phyloP scores from a whole-genome alignment of 352 stramenopile genomes.

The Thalassiosira delicatula region DNA sequence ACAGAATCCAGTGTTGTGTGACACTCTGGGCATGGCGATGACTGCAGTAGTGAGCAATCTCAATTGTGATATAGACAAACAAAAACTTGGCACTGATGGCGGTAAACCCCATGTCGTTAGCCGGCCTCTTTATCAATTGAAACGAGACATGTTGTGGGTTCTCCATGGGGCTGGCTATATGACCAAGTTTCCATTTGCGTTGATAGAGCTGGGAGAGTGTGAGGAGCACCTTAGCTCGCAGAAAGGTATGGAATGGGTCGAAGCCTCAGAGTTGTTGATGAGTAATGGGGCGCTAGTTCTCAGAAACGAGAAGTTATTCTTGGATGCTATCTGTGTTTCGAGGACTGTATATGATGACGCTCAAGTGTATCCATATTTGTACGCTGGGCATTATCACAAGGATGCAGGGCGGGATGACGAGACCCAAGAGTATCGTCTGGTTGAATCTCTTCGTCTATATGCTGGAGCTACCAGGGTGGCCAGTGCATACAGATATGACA shows the following conservation, averaged over 20 bases:
- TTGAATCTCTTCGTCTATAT: conserved; percentile 70
- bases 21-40: conserved; percentile 56
- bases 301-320: conserved; percentile 68
- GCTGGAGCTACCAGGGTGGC: conserved; percentile 56
- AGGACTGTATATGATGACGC: conserved; percentile 54
- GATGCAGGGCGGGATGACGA: conserved; percentile 57
- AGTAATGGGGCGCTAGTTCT: conserved; percentile 45
- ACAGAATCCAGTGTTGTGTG: conserved; percentile 64
- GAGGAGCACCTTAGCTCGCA: conserved; percentile 66
- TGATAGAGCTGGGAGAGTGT: conserved; percentile 74
- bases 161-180: conserved; percentile 60
- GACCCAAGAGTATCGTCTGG: conserved; percentile 66
- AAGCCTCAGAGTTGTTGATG: conserved; percentile 29
- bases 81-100: conserved; percentile 10
- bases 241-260: conserved; percentile 61
- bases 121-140: conserved; percentile 60
- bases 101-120: conserved; percentile 55
- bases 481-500: conserved; percentile 66
- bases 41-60: conserved; percentile 69
- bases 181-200: conserved; percentile 66
- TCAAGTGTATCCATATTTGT: conserved; percentile 74
- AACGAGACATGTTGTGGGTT: conserved; percentile 75
- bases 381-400: conserved; percentile 74
- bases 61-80: conserved; percentile 69
- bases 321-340: conserved; percentile 65